Conservation (phyloP, 139 green algal genomes). For the Ostreobium quekettii region DNA sequence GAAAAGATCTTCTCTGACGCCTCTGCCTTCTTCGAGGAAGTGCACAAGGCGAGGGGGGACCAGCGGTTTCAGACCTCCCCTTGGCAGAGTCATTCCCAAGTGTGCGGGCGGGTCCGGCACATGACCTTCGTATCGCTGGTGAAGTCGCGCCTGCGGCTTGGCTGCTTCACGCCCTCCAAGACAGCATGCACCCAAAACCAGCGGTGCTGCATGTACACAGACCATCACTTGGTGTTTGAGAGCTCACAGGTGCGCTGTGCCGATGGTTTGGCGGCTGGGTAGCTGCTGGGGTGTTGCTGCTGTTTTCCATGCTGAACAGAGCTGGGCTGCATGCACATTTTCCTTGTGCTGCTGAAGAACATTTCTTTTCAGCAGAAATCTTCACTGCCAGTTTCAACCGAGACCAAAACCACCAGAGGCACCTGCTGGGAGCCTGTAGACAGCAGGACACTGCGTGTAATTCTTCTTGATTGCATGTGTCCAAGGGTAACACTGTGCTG, state of each 20-base stretch:
- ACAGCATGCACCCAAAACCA: slow-evolving; percentile 15
- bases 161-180: slow-evolving; percentile 1
- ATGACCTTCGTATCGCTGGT: slow-evolving; percentile 13
- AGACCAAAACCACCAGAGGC: too few relatives aligned
- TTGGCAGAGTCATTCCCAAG: neutral
- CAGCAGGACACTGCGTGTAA: too few relatives aligned
- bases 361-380: too few relatives aligned
- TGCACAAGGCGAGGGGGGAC: slow-evolving; percentile 8
- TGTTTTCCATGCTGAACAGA: too few relatives aligned
- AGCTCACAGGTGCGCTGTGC: slow-evolving; percentile 18
- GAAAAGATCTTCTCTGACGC: neutral
- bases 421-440: too few relatives aligned
- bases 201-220: slow-evolving; percentile 1
- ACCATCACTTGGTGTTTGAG: slow-evolving; percentile 8
- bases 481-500: too few relatives aligned
- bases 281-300: neutral
- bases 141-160: neutral
- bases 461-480: too few relatives aligned
- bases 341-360: too few relatives aligned
- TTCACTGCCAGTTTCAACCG: too few relatives aligned
- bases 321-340: too few relatives aligned
- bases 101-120: slow-evolving; percentile 1
- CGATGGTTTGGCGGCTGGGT: too few relatives aligned
- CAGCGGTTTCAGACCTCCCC: neutral
- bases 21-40: slow-evolving; percentile 6